phyloP scores from a whole-genome alignment of 495 filamentous ascomycete species.

The Lichenothelia convexa region DNA sequence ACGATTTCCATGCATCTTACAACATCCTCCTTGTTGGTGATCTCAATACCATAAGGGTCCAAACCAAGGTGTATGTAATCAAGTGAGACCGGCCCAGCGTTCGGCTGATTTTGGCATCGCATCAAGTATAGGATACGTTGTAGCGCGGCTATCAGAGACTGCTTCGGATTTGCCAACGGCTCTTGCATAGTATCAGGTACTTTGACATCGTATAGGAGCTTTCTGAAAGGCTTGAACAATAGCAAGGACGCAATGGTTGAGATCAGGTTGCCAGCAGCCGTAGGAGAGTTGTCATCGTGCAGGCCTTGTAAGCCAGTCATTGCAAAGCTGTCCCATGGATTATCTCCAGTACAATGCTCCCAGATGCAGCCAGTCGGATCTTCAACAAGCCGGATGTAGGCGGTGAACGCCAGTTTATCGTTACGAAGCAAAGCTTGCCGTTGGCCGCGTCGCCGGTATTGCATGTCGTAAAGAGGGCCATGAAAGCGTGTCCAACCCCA shows the following conservation, averaged over 20 bases:
- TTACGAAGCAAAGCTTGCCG: conserved; percentile 43
- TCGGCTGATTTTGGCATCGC: conserved; percentile 9
- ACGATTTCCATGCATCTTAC: conserved; percentile 32
- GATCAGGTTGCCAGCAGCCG: conserved; percentile 22
- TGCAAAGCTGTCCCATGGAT: conserved; percentile 26
- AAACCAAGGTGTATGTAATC: conserved; percentile 13
- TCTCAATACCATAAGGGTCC: conserved; percentile 19
- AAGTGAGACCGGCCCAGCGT: conserved; percentile 7
- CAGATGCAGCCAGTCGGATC: conserved; percentile 45
- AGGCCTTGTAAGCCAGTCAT: conserved; percentile 42
- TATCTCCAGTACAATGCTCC: conserved; percentile 29
- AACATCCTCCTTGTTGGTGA: conserved; percentile 19
- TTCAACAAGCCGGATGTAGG: conserved; percentile 43
- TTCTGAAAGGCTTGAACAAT: conserved; percentile 38
- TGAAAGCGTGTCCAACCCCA: conserved; percentile 54
- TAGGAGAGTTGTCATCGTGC: conserved; percentile 27
- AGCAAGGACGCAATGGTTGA: conserved; percentile 34
- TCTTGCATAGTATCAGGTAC: conserved; percentile 32
- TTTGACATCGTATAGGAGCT: conserved; percentile 32
- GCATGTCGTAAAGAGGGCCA: conserved; percentile 41
- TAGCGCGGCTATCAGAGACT: conserved; percentile 13
- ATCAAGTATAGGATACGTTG: conserved; percentile 16
- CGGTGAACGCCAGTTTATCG: conserved; percentile 44
- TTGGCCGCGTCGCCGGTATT: conserved; percentile 35
- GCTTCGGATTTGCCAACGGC: conserved; percentile 31